phyloP scores from a whole-genome alignment of 306 rosid species.

The Prunus dulcis region DNA sequence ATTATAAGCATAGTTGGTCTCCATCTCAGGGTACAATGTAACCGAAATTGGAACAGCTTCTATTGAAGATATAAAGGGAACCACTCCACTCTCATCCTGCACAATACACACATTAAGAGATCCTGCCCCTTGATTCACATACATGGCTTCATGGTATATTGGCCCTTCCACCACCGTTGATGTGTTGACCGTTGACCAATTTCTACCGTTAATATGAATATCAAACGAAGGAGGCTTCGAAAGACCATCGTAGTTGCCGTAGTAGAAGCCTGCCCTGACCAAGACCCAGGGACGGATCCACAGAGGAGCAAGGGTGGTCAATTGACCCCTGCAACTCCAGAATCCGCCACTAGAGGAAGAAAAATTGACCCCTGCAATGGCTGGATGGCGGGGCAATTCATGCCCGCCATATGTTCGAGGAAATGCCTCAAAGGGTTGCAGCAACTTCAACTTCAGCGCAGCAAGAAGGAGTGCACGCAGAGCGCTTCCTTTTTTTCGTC shows the following conservation, averaged over 20 bases:
- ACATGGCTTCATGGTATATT: conserved; percentile 1
- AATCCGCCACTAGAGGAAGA: too few relatives aligned
- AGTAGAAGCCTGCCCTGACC: conserved; percentile 14
- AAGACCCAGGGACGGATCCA: neutral
- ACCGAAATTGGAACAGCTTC: conserved; percentile 5
- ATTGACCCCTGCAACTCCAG: too few relatives aligned
- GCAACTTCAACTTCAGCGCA: too few relatives aligned
- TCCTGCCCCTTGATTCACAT: conserved; percentile 8
- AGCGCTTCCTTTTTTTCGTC: neutral
- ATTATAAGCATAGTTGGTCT: neutral
- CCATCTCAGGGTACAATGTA: conserved; percentile 1
- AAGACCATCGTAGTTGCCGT: conserved; percentile 10
- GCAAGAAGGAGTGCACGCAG: too few relatives aligned
- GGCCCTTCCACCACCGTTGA: conserved; percentile 8
- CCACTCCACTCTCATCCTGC: neutral
- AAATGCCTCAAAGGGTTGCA: too few relatives aligned
- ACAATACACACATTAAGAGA: neutral
- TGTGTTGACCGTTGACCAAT: conserved; percentile 2
- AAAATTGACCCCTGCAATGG: too few relatives aligned
- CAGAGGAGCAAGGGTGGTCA: too few relatives aligned
- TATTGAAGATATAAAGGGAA: conserved; percentile 13
- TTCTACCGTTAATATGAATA: neutral
- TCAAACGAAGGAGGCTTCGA: conserved; percentile 4
- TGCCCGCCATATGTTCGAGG: too few relatives aligned
- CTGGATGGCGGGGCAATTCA: too few relatives aligned